Conservation (phyloP, 2,329 filamentous ascomycete species). For the Aureobasidium leucospermi region DNA sequence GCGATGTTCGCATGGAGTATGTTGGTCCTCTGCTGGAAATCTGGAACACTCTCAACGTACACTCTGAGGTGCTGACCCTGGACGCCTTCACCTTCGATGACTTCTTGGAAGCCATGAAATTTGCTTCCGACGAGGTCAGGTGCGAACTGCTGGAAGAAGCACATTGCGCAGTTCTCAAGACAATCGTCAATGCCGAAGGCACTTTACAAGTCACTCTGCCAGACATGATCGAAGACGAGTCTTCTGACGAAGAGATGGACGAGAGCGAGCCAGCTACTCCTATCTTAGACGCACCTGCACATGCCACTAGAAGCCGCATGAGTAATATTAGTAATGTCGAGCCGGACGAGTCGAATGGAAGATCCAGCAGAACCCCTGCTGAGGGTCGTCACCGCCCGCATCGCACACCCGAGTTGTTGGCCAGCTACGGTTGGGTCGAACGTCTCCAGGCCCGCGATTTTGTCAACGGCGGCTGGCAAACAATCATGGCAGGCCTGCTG, state of each 20-base stretch:
- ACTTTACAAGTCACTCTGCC: conserved; percentile 73
- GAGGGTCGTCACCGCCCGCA: conserved; percentile 35
- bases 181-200: conserved; percentile 72
- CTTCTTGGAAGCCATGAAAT: conserved; percentile 79
- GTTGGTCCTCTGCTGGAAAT: conserved; percentile 81
- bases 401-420: conserved; percentile 68
- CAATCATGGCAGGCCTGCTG: conserved; percentile 79
- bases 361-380: conserved; percentile 13
- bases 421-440: conserved; percentile 75
- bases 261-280: conserved; percentile 50
- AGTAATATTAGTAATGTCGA: conserved; percentile 54
- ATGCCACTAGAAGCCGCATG: conserved; percentile 78
- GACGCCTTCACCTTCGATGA: conserved; percentile 98
- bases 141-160: conserved; percentile 85
- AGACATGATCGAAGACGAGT: conserved; percentile 63
- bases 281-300: conserved; percentile 64
- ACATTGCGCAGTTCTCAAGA: conserved; percentile 84
- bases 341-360: conserved; percentile 52
- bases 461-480: conserved; percentile 79
- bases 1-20: conserved; percentile 69
- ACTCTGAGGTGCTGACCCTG: conserved; percentile 85
- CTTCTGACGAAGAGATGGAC: conserved; percentile 61
- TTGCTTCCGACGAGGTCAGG: conserved; percentile 63
- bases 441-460: conserved; percentile 78
- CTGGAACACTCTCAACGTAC: conserved; percentile 98